Evolutionary conservation across 2,329 filamentous ascomycete genomes (phyloP), one percentile per base, ranked within the genome.

Genomic region (Bipolaris zeicola): DNA sequence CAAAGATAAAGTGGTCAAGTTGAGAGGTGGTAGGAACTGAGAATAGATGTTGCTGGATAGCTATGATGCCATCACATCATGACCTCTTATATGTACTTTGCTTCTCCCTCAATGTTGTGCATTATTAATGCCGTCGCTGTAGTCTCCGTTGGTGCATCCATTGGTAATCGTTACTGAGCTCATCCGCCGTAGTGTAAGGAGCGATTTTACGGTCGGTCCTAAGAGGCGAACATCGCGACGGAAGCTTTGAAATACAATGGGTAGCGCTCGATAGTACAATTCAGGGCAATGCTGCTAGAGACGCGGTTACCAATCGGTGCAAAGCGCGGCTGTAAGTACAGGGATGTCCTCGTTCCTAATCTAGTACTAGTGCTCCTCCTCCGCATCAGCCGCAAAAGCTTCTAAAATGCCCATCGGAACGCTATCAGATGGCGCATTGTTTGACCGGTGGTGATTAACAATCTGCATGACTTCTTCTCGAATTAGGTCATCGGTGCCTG

Each of bases 391-490:
- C 37, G 39, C 38, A 33, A 59, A 41, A 11, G 48, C 37, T 11
- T 57, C 52, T 20, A 42, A 50, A 20, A 55, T 53, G 7, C 42
- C 34, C n/a, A 52, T 45, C 16, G 55, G 38, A 16, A 24, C 22
- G 22, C 28, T 44, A 10, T 57, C 63, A 43, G 46, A 50, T 33
- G 36, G 34, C 11, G 52, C 26, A 8, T 54, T 45, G 14, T 50
- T 44, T 38, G 56, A 52, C 4, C 51, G 38, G 33, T 48, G 49
- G 14, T 62, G 61, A n/a, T 51, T 46, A 5, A 66, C 44, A 42
- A 68, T 65, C 5, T 63, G 45, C 63, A 72, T 61, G 16, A 72
- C 66, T 33, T 70, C 68, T 18, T 68, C 61, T n/a, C 60, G 57
- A 22, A 73, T 60, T 34, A 62, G 39, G 5, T 65, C 59, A 13